Base-by-base conservation (phyloP, 176 grass and related monocot genomes). In the Bothriochloa decipiens region DNA sequence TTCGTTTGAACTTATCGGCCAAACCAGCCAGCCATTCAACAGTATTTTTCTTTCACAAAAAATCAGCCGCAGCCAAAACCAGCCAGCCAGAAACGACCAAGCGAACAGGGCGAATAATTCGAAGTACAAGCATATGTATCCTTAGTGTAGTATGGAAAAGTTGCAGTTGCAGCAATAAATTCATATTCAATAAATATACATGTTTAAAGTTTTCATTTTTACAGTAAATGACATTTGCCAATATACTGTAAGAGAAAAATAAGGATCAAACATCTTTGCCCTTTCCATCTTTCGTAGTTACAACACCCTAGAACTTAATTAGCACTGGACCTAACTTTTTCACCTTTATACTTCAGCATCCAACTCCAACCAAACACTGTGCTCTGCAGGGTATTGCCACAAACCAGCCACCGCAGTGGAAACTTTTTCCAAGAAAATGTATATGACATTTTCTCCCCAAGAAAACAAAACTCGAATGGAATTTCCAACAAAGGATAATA, bases 321-420 rank as follows among this genome's bases (percentile, higher is more conserved):
- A 32, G 29, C 29, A 36, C 35, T 55, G 63, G 46, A 68, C 45
- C 11, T 8, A 20, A 63, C 36, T 61, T 84, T 74, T 20, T 36
- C 81, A 60, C 35, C 45, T 61, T 46, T 18, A 47, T 70, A 43
- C 55, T 50, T 62, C 17, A 22, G 28, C 52, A 68, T 58, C 72
- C 76, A 72, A 62, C 65, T 86, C 84, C 76, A 65, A 12, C 13
- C 26, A 74, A 53, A 52, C 58, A 81, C 4, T 42, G 57, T 53
- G 57, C 28, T 50, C 29, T 58, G 33, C 10, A 41, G 55, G 27
- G 15, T 64, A n/a, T 20, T 55, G 35, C 65, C 72, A 45, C 40
- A 82, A 49, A 26, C 29, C 55, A 41, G 53, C 20, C 53, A 57
- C 20, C 20, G 7, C 45, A 81, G 25, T 26, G 20, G 11, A 18